Percentiles rank a stretch among this genome's conserved stretches.
Evolutionary conservation across 805 yeast genomes (phyloP).

Genomic region (Yarrowia bubula): DNA sequence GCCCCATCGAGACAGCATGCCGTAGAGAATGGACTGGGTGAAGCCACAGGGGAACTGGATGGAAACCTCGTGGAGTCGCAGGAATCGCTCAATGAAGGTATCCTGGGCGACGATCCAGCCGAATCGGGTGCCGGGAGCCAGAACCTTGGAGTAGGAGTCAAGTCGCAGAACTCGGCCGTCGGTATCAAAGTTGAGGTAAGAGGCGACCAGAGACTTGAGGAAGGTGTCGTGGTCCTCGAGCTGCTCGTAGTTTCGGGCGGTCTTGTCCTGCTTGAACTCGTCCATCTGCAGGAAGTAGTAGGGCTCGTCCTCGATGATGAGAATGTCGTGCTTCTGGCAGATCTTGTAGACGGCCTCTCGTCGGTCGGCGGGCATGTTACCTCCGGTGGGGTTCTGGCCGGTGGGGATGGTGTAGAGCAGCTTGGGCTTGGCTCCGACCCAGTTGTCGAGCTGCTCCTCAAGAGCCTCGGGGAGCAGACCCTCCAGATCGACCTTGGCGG

Average conservation of each 20-base stretch:
- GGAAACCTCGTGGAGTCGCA: constrained; percentile 75
- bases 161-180: constrained; percentile 89
- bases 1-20: constrained; percentile 82
- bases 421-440: constrained; percentile 76
- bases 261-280: constrained; percentile 52
- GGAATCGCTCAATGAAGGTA: constrained; percentile 58
- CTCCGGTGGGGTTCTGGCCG: constrained; percentile 98
- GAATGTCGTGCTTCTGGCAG: constrained; percentile 80
- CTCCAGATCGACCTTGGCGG: constrained; percentile 71
- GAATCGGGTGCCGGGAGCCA: constrained; percentile 86
- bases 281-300: constrained; percentile 96
- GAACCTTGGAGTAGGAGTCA: constrained; percentile 86
- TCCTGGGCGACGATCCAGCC: constrained; percentile 87
- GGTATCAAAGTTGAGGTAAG: constrained; percentile 69
- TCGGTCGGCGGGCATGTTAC: constrained; percentile 73
- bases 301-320: constrained; percentile 94
- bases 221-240: constrained; percentile 52
- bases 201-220: constrained; percentile 63
- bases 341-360: constrained; percentile 71
- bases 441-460: constrained; percentile 57
- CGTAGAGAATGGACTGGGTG: constrained; percentile 66
- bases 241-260: constrained; percentile 32
- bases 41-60: constrained; percentile 82
- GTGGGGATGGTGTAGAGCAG: constrained; percentile 88
- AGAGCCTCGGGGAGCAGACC: constrained; percentile 77